Percentiles rank a stretch among this genome's conserved stretches.
phyloP scores from a whole-genome alignment of 345 rosid genomes.

The Camelina laxa region DNA sequence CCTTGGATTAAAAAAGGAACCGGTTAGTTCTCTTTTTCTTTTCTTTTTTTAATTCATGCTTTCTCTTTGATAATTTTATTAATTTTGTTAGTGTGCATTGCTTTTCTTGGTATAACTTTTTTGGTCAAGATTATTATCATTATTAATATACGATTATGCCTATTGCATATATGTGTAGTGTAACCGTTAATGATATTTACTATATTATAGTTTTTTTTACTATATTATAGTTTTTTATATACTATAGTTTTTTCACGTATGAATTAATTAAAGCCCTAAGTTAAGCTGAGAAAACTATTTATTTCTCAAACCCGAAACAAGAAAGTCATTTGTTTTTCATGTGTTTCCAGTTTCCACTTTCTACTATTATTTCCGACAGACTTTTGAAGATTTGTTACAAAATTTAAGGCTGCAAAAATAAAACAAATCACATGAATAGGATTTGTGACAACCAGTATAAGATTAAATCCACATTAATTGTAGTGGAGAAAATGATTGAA shows the following conservation, averaged over 20 bases:
- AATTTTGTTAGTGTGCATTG: not conserved
- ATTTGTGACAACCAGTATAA: conserved; percentile 32
- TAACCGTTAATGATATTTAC: too few relatives aligned
- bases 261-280: not conserved
- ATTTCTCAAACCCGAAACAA: not conserved
- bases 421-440: conserved; percentile 33
- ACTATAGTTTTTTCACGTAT: not conserved
- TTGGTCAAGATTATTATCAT: not conserved
- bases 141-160: not conserved
- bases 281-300: not conserved
- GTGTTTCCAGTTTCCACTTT: conserved; percentile 28
- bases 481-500: conserved; percentile 27
- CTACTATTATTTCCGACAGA: conserved; percentile 1
- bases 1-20: conserved; percentile 98
- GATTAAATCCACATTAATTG: conserved; percentile 30
- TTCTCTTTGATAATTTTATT: not conserved
- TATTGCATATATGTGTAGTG: too few relatives aligned
- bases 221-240: not conserved
- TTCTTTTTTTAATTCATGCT: not conserved
- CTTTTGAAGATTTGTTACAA: conserved; percentile 19
- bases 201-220: too few relatives aligned
- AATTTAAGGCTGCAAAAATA: conserved; percentile 21
- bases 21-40: conserved; percentile 49
- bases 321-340: conserved; percentile 28
- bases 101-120: not conserved